Base-by-base conservation (phyloP, 352 stramenopile genomes). In the Achlya hypogyna region DNA sequence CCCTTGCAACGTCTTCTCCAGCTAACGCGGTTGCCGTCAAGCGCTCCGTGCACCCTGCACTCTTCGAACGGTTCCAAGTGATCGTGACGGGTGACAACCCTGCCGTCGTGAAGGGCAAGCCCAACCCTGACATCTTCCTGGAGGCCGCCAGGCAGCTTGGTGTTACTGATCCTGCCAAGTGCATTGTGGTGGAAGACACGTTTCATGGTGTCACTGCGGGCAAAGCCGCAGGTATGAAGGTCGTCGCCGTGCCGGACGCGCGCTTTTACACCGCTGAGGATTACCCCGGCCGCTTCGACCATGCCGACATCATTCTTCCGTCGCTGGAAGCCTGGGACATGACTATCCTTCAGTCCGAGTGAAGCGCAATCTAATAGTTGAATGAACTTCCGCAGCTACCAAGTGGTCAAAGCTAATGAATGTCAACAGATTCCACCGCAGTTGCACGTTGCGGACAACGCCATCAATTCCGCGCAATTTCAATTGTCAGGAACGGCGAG, bases 71-170 rank as follows among this genome's bases (percentile, higher is more conserved):
- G 67, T 91, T 93, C 31, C 65, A 73, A 3, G 80, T 86, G 16
- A 82, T 91, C 35, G 83, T 93, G 49, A 88, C 77, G 18, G 85
- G 85, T n/a, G 80, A 93, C 38, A 81, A 93, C 70, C 72, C 79
- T 0, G 76, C 75, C 4, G 81, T 93, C 9, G 77, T 81, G 54
- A 69, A 69, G 23, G 85, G 85, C 53, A 93, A 93, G 53, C 85
- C 85, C 4, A 79, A 78, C 43, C 85, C 85, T 9, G 83, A 93
- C 65, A 93, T 93, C 75, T 93, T 93, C 62, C 73, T 86, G 35
- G 78, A 74, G 5, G 83, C 85, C 2, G 81, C 74, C 10, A 72
- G 27, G 6, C 63, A 43, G 5, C 63, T 69, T 28, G 63, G 63
- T n/a, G 43, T 69, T 32, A 1, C 4, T 16, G 51, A 69, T 25